Evolutionary conservation across 1,284 basidiomycete genomes (phyloP).

Genomic region (Leccinum insolens): DNA sequence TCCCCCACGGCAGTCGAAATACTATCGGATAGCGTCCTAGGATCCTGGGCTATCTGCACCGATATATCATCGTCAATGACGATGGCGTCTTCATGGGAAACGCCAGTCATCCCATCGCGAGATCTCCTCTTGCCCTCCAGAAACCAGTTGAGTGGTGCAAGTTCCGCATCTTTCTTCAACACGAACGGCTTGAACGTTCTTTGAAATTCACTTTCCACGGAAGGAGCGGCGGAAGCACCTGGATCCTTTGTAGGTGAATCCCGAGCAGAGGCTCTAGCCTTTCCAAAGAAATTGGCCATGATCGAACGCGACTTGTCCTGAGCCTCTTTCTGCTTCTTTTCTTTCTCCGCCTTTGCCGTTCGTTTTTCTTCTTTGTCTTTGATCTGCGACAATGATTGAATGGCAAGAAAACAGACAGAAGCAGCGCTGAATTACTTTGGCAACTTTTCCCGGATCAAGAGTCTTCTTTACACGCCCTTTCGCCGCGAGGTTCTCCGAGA

Average conservation of each 20-base stretch:
- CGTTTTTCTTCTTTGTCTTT: slow-evolving; percentile 69
- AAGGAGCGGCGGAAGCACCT: slow-evolving; percentile 41
- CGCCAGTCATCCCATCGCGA: slow-evolving; percentile 20
- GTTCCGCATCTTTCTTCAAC: slow-evolving; percentile 67
- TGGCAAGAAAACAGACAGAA: slow-evolving; percentile 5
- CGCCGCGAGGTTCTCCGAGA: slow-evolving; percentile 19
- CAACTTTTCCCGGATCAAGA: slow-evolving; percentile 58
- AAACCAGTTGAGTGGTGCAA: slow-evolving; percentile 78
- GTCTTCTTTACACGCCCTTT: slow-evolving; percentile 51
- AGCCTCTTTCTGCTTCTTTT: slow-evolving; percentile 69
- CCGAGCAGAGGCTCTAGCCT: slow-evolving; percentile 45
- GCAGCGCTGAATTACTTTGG: slow-evolving; percentile 49
- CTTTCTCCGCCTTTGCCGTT: slow-evolving; percentile 52
- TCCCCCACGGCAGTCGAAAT: background rate
- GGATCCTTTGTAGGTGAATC: slow-evolving; percentile 37
- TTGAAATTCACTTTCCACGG: slow-evolving; percentile 66
- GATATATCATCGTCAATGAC: slow-evolving; percentile 50
- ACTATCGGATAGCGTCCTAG: slow-evolving; percentile 14
- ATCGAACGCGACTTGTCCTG: slow-evolving; percentile 73
- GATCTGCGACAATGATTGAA: slow-evolving; percentile 45
- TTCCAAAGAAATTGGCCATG: slow-evolving; percentile 76
- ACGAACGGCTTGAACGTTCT: slow-evolving; percentile 77
- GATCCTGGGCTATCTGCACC: slow-evolving; percentile 23
- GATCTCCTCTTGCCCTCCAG: slow-evolving; percentile 36
- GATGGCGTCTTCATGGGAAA: slow-evolving; percentile 49